Evolutionary conservation across 2,329 filamentous ascomycete genomes (phyloP).

Genomic region (Fonsecaea multimorphosa): DNA sequence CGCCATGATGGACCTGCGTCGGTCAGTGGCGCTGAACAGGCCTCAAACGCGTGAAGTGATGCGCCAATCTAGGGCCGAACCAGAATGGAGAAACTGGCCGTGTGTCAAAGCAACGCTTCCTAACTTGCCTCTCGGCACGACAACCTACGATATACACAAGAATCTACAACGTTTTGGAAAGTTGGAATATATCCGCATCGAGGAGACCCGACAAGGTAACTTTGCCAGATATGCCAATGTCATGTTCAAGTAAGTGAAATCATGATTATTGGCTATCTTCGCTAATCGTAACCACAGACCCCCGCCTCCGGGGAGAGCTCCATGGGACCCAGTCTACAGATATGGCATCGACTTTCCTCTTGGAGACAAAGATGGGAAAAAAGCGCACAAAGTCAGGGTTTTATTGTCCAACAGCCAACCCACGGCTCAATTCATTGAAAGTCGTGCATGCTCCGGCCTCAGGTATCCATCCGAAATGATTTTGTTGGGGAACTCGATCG

Average conservation of each 20-base stretch:
- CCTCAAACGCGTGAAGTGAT: background rate
- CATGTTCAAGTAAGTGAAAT: slow-evolving; percentile 55
- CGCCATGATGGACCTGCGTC: slow-evolving; percentile 13
- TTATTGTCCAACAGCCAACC: slow-evolving; percentile 10
- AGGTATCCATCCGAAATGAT: slow-evolving; percentile 34
- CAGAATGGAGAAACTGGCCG: slow-evolving; percentile 49
- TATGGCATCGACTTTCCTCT: slow-evolving; percentile 26
- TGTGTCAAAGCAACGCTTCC: slow-evolving; percentile 47
- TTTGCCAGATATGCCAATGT: slow-evolving; percentile 55
- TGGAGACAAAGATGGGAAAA: slow-evolving; percentile 6
- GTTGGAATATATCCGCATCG: slow-evolving; percentile 64
- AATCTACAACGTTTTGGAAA: slow-evolving; percentile 61
- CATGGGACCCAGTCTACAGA: slow-evolving; percentile 23
- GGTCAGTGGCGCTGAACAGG: background rate
- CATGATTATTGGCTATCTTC: slow-evolving; percentile 54
- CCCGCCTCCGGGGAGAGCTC: slow-evolving; percentile 47
- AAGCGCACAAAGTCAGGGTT: slow-evolving; percentile 23
- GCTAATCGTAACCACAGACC: slow-evolving; percentile 43
- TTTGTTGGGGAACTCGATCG: slow-evolving; percentile 29
- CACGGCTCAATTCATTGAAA: slow-evolving; percentile 17
- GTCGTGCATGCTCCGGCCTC: slow-evolving; percentile 30
- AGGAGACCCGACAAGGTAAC: slow-evolving; percentile 51
- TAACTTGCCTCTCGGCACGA: slow-evolving; percentile 46
- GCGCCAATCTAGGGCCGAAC: slow-evolving; percentile 20
- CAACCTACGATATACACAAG: slow-evolving; percentile 54